These are phyloP conservation scores for Guadua angustifolia DNA, from an alignment of 176 grass and related monocot species.

Conservation along the genomic window DNA sequence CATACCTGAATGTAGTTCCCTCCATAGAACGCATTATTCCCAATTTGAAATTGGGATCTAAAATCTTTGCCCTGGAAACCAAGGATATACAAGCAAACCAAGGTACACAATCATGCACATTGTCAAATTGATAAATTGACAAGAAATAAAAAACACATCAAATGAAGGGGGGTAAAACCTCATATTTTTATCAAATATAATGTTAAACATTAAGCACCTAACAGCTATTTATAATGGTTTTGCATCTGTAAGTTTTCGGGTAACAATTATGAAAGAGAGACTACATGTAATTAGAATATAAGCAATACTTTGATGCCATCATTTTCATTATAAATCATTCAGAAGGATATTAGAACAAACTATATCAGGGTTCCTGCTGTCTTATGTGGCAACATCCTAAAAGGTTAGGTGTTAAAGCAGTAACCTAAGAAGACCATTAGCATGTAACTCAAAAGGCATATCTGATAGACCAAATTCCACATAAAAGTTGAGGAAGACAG, in stretches of 20 bases:
- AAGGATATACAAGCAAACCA: slow-evolving; percentile 26
- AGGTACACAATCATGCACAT: slow-evolving; percentile 23
- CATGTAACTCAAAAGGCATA: slow-evolving; percentile 22
- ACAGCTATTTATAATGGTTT: neutral
- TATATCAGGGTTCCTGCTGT: neutral
- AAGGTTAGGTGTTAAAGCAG: neutral
- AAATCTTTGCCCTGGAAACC: slow-evolving; percentile 73
- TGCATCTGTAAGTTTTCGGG: slow-evolving; percentile 7
- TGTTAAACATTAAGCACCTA: neutral
- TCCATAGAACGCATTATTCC: slow-evolving; percentile 66
- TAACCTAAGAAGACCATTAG: slow-evolving; percentile 11
- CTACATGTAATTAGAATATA: slow-evolving; percentile 18
- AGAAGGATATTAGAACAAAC: neutral
- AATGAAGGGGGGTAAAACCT: neutral
- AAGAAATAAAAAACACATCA: neutral
- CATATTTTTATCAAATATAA: slow-evolving; percentile 18
- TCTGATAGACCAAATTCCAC: slow-evolving; percentile 6
- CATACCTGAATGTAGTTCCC: slow-evolving; percentile 90
- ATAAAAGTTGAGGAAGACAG: neutral
- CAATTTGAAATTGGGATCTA: slow-evolving; percentile 64
- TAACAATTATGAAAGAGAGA: neutral
- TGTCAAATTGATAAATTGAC: slow-evolving; percentile 7
- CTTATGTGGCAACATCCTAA: neutral
- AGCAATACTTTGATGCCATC: neutral
- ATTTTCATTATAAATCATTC: neutral